Conservation (phyloP, 2,329 filamentous ascomycete genomes). For the Colletotrichum liaoningense region DNA sequence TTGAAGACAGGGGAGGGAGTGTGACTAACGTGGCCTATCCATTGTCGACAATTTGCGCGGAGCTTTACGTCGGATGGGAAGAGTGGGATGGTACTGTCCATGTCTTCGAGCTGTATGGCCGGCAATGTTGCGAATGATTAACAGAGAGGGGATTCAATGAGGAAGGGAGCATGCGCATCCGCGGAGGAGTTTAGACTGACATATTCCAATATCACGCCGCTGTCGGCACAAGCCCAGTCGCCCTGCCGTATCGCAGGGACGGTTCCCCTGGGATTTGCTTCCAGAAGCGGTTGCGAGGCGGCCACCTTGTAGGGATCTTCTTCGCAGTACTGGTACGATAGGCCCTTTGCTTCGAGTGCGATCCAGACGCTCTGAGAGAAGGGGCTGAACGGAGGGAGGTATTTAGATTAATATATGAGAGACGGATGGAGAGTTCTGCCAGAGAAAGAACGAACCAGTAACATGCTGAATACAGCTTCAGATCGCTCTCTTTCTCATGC, state of each 20-base stretch:
- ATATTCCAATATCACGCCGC: slow-evolving; percentile 87
- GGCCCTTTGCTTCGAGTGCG: slow-evolving; percentile 81
- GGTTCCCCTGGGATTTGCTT: slow-evolving; percentile 80
- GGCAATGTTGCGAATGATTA: neutral
- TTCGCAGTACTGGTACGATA: slow-evolving; percentile 88
- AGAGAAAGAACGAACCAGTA: slow-evolving; percentile 73
- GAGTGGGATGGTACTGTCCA: slow-evolving; percentile 69
- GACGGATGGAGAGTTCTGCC: neutral
- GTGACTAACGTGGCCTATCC: slow-evolving; percentile 79
- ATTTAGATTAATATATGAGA: too few species aligned
- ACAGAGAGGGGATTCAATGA: neutral
- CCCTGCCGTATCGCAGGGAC: slow-evolving; percentile 83
- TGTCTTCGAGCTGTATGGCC: slow-evolving; percentile 74
- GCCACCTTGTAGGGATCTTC: slow-evolving; percentile 83
- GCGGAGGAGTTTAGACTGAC: slow-evolving; percentile 53
- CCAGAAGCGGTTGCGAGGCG: slow-evolving; percentile 65
- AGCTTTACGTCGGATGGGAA: slow-evolving; percentile 74
- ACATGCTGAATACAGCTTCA: slow-evolving; percentile 85
- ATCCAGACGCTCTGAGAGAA: slow-evolving; percentile 94
- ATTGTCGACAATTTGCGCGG: slow-evolving; percentile 80
- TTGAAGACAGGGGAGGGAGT: neutral
- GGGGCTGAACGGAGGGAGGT: slow-evolving; percentile 61
- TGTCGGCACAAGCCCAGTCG: slow-evolving; percentile 86
- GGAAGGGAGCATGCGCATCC: neutral
- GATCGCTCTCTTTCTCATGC: slow-evolving; percentile 75